A percentile compares a stretch with the other conserved stretches of the same genome.
These are phyloP conservation scores for Striga hermonthica DNA, from an alignment of 305 asterid genomes.

Conservation along the genomic window DNA sequence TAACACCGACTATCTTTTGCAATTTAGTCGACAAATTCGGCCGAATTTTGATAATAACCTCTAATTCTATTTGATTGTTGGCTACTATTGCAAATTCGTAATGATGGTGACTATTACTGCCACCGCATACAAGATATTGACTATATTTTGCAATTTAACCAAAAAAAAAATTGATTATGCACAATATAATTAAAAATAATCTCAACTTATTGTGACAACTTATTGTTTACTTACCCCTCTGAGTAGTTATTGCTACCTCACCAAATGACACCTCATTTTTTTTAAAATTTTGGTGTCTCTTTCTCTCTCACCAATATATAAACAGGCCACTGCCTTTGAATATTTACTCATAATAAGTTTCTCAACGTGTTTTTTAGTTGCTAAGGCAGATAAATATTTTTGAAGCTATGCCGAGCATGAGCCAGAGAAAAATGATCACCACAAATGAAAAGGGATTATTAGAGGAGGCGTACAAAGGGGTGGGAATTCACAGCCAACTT, in stretches of 20 bases:
- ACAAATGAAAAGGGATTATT: constrained; percentile 11
- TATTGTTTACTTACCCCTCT: background rate
- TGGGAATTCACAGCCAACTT: constrained; percentile 65
- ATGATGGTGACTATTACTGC: too few species aligned
- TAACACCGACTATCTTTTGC: too few species aligned
- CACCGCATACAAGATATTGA: too few species aligned
- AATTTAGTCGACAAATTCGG: too few species aligned
- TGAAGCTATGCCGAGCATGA: constrained; percentile 32
- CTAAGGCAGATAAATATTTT: background rate
- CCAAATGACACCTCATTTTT: constrained; percentile 30
- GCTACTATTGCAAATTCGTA: background rate
- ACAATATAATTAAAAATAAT: constrained; percentile 15
- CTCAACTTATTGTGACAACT: constrained; percentile 12
- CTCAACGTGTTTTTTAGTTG: background rate
- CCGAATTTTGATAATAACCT: too few species aligned
- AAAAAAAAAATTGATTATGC: too few species aligned
- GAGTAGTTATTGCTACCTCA: constrained; percentile 33
- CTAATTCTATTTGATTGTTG: too few species aligned
- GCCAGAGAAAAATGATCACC: constrained; percentile 20
- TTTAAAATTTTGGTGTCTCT: background rate
- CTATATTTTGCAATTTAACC: too few species aligned
- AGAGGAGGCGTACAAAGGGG: constrained; percentile 37
- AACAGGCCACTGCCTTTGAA: constrained; percentile 6
- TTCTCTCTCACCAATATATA: constrained; percentile 31
- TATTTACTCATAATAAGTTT: background rate